phyloP scores from a whole-genome alignment of 257 asterid species.

The Fraxinus cuspidata region DNA sequence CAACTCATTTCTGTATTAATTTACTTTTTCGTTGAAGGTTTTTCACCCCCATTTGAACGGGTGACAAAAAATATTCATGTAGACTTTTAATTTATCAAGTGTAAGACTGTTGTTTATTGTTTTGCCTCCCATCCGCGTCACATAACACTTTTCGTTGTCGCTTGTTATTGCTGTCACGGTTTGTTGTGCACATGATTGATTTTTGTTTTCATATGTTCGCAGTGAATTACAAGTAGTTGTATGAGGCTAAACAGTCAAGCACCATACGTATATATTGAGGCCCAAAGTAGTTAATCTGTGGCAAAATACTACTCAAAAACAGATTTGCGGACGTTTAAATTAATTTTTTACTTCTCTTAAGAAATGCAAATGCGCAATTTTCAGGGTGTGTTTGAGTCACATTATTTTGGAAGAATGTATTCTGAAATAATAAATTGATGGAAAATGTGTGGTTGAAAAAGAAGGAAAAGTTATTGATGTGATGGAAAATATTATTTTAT shows the following conservation, averaged over 20 bases:
- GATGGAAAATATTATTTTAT: too few relatives aligned
- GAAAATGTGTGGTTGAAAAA: too few relatives aligned
- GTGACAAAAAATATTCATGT: background rate
- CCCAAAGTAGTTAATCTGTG: background rate
- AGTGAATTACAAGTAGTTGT: background rate
- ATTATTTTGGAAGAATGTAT: too few relatives aligned
- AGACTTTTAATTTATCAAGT: background rate
- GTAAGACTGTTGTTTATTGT: background rate
- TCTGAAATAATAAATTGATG: too few relatives aligned
- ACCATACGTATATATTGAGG: too few relatives aligned
- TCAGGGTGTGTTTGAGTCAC: too few relatives aligned
- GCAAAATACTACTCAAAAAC: background rate
- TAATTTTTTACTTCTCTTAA: background rate
- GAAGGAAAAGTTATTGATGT: too few relatives aligned
- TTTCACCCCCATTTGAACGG: background rate
- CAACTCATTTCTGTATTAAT: background rate
- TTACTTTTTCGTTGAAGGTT: background rate
- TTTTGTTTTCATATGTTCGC: background rate
- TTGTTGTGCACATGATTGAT: background rate
- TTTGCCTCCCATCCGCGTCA: too few relatives aligned
- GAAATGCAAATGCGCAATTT: background rate
- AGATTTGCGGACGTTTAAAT: too few relatives aligned
- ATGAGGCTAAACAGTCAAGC: too few relatives aligned
- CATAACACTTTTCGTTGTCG: background rate
- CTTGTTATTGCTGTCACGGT: background rate